These are phyloP conservation scores for Phytophthora crassamura DNA, from an alignment of 352 stramenopile species.

Conservation along the genomic window DNA sequence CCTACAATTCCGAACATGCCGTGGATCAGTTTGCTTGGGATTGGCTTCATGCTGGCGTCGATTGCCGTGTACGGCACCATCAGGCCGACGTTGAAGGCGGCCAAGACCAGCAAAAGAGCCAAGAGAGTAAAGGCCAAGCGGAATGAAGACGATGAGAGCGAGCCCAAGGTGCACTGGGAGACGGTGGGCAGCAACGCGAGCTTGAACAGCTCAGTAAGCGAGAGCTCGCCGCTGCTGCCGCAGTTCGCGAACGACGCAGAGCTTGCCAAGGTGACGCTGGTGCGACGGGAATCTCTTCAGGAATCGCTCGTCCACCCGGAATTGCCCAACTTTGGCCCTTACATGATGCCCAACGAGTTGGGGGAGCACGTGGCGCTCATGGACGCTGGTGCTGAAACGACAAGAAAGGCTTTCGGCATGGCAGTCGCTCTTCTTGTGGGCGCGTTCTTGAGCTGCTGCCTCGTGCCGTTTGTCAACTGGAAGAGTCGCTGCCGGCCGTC, in stretches of 20 bases:
- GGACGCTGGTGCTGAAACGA: conserved; percentile 59
- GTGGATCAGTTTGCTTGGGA: conserved; percentile 65
- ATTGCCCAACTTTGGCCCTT: conserved; percentile 84
- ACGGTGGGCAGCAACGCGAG: conserved; percentile 24
- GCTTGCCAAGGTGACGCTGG: conserved; percentile 10
- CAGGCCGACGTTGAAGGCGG: conserved; percentile 60
- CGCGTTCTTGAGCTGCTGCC: conserved; percentile 73
- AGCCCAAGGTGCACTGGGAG: conserved; percentile 21
- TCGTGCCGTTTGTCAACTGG: conserved; percentile 85
- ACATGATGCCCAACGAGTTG: conserved; percentile 73
- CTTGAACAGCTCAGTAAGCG: conserved; percentile 28
- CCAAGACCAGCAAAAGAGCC: conserved; percentile 24
- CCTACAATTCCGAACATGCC: conserved; percentile 69
- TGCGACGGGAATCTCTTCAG: conserved; percentile 54
- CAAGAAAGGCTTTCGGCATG: conserved; percentile 67
- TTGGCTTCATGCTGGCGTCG: conserved; percentile 80
- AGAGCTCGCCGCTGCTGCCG: conserved; percentile 52
- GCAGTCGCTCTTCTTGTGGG: conserved; percentile 71
- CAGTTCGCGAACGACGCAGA: conserved; percentile 31
- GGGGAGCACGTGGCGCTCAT: conserved; percentile 64
- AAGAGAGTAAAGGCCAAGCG: conserved; percentile 14
- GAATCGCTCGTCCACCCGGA: conserved; percentile 74
- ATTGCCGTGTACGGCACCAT: conserved; percentile 85
- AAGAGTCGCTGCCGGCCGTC: conserved; percentile 63
- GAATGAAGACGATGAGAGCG: conserved; percentile 1